Percentiles rank a stretch among this genome's conserved stretches.
phyloP scores from a whole-genome alignment of 257 asterid genomes.

The Solanum arcanum region DNA sequence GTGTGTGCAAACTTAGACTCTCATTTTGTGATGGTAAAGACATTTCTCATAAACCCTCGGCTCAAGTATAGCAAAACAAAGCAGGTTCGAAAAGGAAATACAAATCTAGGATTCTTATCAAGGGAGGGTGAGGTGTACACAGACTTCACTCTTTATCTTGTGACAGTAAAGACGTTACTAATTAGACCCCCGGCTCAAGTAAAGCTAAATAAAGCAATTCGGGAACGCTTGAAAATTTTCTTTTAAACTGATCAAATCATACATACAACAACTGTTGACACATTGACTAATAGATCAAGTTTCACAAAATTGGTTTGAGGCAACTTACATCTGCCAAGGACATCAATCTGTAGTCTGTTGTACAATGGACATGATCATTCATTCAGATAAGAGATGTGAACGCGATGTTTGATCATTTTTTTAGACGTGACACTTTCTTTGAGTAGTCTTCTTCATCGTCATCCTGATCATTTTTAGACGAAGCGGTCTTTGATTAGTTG shows the following conservation, averaged over 20 bases:
- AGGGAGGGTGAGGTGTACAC: not conserved
- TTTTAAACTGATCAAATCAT: not conserved
- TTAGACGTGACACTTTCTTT: not conserved
- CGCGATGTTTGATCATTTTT: constrained; percentile 15
- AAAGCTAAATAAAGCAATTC: not conserved
- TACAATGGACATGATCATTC: constrained; percentile 7
- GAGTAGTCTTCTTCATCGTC: constrained; percentile 47
- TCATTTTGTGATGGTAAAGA: not conserved
- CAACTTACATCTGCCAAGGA: not conserved
- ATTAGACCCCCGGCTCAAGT: not conserved
- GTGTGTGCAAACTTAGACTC: not conserved
- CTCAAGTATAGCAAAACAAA: not conserved
- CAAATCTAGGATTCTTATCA: not conserved
- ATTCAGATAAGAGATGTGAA: not conserved
- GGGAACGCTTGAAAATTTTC: not conserved
- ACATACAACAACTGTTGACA: not conserved
- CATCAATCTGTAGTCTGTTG: constrained; percentile 4
- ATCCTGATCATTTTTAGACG: constrained; percentile 19
- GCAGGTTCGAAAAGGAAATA: not conserved
- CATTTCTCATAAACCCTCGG: not conserved
- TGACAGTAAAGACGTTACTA: not conserved
- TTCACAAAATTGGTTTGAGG: not conserved
- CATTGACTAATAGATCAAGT: not conserved
- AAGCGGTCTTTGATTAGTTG: constrained; percentile 18
- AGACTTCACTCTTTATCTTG: not conserved